Evolutionary conservation across 441 rosid species (phyloP), one percentile per base, ranked within the genome.

Genomic region (Bruguiera hainesii): DNA sequence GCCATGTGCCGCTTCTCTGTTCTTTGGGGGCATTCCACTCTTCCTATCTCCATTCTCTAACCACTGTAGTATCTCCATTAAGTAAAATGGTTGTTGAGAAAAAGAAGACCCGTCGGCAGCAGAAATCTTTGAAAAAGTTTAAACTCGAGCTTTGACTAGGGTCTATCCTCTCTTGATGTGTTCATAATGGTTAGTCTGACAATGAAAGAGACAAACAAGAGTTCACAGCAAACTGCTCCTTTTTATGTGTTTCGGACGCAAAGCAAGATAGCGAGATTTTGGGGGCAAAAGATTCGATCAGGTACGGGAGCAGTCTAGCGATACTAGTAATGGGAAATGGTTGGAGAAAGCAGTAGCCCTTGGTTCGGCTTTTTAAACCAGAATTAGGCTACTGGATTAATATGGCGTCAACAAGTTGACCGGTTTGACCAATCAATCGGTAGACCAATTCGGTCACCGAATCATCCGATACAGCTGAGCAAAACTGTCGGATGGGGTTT

Each of bases 61-160:
- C 57, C 28, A 23, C 28, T 67, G 70, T 57, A 62, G 73, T 42
- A 66, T 80, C 70, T 80, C 86, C 86, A 80, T 80, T 49, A 20
- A 56, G 25, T 5, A 42, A 64, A 68, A 51, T 42, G 15, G 18
- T 42, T 13, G 48, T 1, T 11, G 59, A 37, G 37, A 63, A 59
- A 28, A n/a, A 7, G n/a, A 25, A 16, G 19, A 42, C 18, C 48
- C 18, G 48, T 42, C 48, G 5, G 48, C 23, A 37, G 68, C 66
- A 64, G 59, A 51, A 64, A 56, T 62, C 18, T 61, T 68, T 57
- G 50, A 71, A 23, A 55, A 23, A 4, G 29, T 23, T 10, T 10
- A 26, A 55, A 55, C 29, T 55, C 23, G 13, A 20, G 61, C 56
- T 71, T 71, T 65, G 78, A 75, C 74, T 19, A 30, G 15, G 23